Evolutionary conservation across 331 rosid species (phyloP).

Genomic region (Malus hybrid): DNA sequence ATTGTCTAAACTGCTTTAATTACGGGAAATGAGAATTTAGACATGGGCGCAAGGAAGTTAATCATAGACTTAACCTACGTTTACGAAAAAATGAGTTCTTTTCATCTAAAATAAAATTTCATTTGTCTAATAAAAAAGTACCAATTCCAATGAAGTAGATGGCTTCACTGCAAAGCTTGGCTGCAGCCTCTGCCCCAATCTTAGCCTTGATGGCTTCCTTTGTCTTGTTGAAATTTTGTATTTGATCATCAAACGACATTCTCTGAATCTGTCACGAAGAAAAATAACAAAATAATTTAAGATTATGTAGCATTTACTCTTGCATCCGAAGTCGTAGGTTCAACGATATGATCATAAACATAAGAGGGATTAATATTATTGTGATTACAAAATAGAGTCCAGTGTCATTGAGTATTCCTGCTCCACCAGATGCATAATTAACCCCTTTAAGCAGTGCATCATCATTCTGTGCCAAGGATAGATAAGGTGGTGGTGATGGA

Average conservation of each 20-base stretch:
- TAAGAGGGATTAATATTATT: too few species aligned
- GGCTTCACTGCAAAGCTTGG: slow-evolving; percentile 59
- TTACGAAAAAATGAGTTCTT: neutral
- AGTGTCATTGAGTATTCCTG: slow-evolving; percentile 83
- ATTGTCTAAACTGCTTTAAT: neutral
- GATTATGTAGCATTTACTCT: neutral
- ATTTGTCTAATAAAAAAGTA: slow-evolving; percentile 3
- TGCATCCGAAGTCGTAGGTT: neutral
- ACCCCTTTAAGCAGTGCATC: slow-evolving; percentile 62
- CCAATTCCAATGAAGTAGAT: slow-evolving; percentile 71
- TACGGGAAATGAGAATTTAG: neutral
- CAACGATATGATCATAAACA: neutral
- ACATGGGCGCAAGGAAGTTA: neutral
- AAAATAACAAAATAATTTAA: too few species aligned
- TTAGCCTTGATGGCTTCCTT: slow-evolving; percentile 37
- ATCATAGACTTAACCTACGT: neutral
- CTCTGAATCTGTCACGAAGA: slow-evolving; percentile 49
- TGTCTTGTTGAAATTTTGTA: slow-evolving; percentile 41
- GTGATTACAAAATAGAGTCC: slow-evolving; percentile 75
- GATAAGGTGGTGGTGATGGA: slow-evolving; percentile 65
- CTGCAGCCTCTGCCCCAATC: slow-evolving; percentile 45
- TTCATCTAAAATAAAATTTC: neutral
- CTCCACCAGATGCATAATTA: slow-evolving; percentile 91
- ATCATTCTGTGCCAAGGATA: slow-evolving; percentile 46
- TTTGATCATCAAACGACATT: slow-evolving; percentile 71